phyloP scores from a whole-genome alignment of 2,329 filamentous ascomycete species.

The Teratosphaeria pseudoeucalypti region DNA sequence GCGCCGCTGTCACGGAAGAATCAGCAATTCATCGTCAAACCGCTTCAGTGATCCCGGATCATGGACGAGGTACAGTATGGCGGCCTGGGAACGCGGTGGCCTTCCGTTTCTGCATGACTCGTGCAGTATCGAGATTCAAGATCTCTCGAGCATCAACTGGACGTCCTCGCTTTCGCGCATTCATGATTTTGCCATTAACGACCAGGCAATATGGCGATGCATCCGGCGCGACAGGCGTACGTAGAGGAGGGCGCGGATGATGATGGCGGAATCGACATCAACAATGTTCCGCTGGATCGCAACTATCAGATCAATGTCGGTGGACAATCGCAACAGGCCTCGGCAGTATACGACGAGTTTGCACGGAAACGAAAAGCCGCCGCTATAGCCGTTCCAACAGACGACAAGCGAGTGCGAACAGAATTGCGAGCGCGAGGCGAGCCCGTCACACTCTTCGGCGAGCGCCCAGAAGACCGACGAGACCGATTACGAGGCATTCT shows the following conservation, averaged over 20 bases:
- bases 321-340: slow-evolving; percentile 69
- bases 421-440: slow-evolving; percentile 80
- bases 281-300: slow-evolving; percentile 59
- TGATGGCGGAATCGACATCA: slow-evolving; percentile 50
- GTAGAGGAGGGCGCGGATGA: slow-evolving; percentile 72
- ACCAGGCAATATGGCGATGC: slow-evolving; percentile 27
- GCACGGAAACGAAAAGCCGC: slow-evolving; percentile 83
- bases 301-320: slow-evolving; percentile 71
- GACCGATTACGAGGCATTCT: slow-evolving; percentile 77
- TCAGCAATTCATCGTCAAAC: no score
- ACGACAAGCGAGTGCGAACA: slow-evolving; percentile 75
- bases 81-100: no score
- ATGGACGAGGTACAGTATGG: no score
- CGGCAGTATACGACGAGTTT: slow-evolving; percentile 77
- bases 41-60: no score
- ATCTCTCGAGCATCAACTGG: not conserved
- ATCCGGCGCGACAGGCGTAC: slow-evolving; percentile 85
- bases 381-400: slow-evolving; percentile 83
- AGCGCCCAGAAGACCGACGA: slow-evolving; percentile 74
- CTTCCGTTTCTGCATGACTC: not conserved
- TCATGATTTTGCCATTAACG: not conserved
- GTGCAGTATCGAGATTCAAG: not conserved
- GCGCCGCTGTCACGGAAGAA: no score
- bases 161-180: not conserved
- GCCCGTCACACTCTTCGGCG: slow-evolving; percentile 88